phyloP scores from a whole-genome alignment of 495 filamentous ascomycete species.

The Chaetomium fimeti region DNA sequence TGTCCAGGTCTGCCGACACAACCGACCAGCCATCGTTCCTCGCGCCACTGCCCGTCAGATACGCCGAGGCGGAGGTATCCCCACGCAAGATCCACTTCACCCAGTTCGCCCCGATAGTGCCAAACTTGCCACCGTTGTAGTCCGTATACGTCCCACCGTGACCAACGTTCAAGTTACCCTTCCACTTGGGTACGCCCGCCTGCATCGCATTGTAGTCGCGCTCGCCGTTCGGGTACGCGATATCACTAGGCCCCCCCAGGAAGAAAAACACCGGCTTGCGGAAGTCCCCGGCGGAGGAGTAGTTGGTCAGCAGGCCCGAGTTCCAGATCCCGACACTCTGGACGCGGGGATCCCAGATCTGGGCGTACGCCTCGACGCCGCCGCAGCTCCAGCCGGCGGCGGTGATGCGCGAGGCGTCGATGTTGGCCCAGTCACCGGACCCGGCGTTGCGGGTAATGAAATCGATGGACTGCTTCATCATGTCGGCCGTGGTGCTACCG shows the following conservation, averaged over 20 bases:
- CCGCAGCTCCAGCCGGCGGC: slow-evolving; percentile 34
- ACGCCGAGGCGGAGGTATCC: slow-evolving; percentile 22
- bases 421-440: neutral
- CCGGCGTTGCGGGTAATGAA: slow-evolving; percentile 16
- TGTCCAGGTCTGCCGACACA: slow-evolving; percentile 7
- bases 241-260: slow-evolving; percentile 33
- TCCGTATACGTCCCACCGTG: slow-evolving; percentile 33
- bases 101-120: slow-evolving; percentile 26
- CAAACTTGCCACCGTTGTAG: slow-evolving; percentile 34
- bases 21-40: slow-evolving; percentile 15
- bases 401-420: slow-evolving; percentile 22
- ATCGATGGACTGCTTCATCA: slow-evolving; percentile 31
- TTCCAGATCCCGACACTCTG: slow-evolving; percentile 31
- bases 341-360: slow-evolving; percentile 27
- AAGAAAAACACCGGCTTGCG: slow-evolving; percentile 31
- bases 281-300: slow-evolving; percentile 21
- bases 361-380: slow-evolving; percentile 34
- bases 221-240: slow-evolving; percentile 38
- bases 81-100: slow-evolving; percentile 30
- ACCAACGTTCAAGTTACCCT: slow-evolving; percentile 39
- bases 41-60: slow-evolving; percentile 11
- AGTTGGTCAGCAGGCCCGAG: slow-evolving; percentile 26
- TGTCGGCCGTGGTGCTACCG: slow-evolving; percentile 25
- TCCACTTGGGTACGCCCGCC: slow-evolving; percentile 33
- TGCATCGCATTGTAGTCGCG: slow-evolving; percentile 33